Evolutionary conservation across 2,329 filamentous ascomycete genomes (phyloP), one percentile per base, ranked within the genome.

Genomic region (Tolypocladium endophyticum): DNA sequence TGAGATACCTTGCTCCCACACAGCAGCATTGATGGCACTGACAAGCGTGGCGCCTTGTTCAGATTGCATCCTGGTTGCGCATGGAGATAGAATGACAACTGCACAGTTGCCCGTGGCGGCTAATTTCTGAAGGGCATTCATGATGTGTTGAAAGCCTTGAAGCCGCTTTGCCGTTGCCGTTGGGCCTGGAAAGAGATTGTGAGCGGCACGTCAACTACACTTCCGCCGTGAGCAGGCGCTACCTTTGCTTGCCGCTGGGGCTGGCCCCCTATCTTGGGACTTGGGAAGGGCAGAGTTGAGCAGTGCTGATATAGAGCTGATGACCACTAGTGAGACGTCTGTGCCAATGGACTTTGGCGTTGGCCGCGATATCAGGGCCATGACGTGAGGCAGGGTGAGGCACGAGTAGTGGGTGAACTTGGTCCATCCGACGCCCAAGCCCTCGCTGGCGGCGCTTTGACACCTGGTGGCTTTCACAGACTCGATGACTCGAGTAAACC

Each of bases 1-100:
- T 62, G 85, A 83, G 43, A 96, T 77, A 38, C 86, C 87, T 63
- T 84, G 85, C 62, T 96, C 92, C 92, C 92, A 97, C 50, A 88
- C 84, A 25, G 79, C 80, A 18, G 88, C 86, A 60, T 87, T 87
- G 63, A 97, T 80, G 47, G 90, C 85, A 20, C 92, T 88, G 58
- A 87, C 82, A 56, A 97, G 77, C 14, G 87, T 82, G 18, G 92
- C 88, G 64, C 79, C 82, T 64, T 76, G 80, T 63, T 82, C 86
- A 4, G 79, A 78, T 62, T 88, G 86, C 74, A 95, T 87, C 64
- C 87, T 88, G n/a, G 90, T 95, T 50, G 87, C 88, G 61, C 88
- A 90, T 70, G 95, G 92, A 43, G 87, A 91, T 56, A 92, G 80
- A 25, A 94, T 71, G 3, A 96, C 77, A 50, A 96, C 79, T 30